Evolutionary conservation across 306 rosid species (phyloP), one percentile per base, ranked within the genome.

Genomic region (Quercus aquifolioides): DNA sequence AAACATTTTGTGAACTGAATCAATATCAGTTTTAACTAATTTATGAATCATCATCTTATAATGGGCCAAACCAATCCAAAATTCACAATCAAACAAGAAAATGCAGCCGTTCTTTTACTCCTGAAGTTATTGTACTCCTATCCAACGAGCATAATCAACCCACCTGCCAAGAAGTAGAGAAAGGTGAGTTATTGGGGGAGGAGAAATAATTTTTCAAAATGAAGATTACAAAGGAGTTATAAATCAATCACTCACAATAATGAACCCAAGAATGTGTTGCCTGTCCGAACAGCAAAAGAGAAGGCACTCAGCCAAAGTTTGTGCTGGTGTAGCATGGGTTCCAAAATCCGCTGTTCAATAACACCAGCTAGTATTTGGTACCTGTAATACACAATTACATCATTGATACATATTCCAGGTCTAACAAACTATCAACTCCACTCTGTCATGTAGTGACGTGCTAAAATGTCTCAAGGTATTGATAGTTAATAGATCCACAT

Each of bases 131-230:
- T 93, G 97, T 76, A 93, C 82, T 54, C 97, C 97, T 26, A 91
- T 81, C 85, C 82, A 88, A 43, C 97, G 96, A 76, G 97, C 97
- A 88, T 93, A 93, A 79, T 93, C 97, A 76, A 93, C 97, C 97
- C 97, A 93, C 81, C 97, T 93, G 91, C 59, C 80, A 88, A 43
- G 35, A 75, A 78, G 69, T 63, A 21, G 56, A 56, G 30, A 63
- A 77, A n/a, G 21, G 82, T 60, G 75, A 83, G 71, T 43, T 26
- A 11, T 35, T 26, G 2, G 6, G 31, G 25, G n/a, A 69, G 13
- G 6, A 5, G 17, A 80, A 43, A 21, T 51, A 30, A 9, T 41
- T 33, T 30, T 18, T 9, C 12, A 3, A 54, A 41, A 21, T 15
- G 12, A 49, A 23, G 57, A 64, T 33, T 11, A 38, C 21, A 35